Conservation (phyloP, 1,139 yeast genomes). For the Suhomyces ambrosiae region DNA sequence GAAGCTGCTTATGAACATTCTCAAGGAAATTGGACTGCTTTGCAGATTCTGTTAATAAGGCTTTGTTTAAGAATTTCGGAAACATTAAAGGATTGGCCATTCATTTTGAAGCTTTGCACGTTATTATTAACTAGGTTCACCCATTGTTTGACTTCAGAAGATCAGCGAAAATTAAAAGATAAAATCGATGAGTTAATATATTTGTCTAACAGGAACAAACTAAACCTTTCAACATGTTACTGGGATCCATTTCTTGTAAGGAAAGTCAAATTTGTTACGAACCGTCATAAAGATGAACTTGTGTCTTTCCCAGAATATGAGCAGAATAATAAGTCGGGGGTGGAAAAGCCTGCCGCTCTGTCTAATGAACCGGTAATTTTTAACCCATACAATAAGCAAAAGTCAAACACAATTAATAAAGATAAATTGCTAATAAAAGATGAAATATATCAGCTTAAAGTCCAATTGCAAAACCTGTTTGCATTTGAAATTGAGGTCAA, state of each 20-base stretch:
- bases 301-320: slow-evolving; percentile 38
- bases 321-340: slow-evolving; percentile 13
- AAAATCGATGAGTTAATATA: slow-evolving; percentile 28
- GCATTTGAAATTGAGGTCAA: slow-evolving; percentile 69
- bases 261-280: slow-evolving; percentile 40
- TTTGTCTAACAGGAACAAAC: slow-evolving; percentile 20
- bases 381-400: slow-evolving; percentile 36
- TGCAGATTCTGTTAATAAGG: slow-evolving; percentile 60
- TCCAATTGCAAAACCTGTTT: slow-evolving; percentile 78
- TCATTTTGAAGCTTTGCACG: slow-evolving; percentile 50
- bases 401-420: slow-evolving; percentile 19
- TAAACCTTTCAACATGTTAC: slow-evolving; percentile 39
- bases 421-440: slow-evolving; percentile 53
- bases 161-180: slow-evolving; percentile 35
- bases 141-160: slow-evolving; percentile 47
- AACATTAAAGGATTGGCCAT: slow-evolving; percentile 48
- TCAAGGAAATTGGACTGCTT: slow-evolving; percentile 51
- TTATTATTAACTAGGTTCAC: slow-evolving; percentile 56
- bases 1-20: slow-evolving; percentile 26
- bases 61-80: slow-evolving; percentile 59
- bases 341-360: slow-evolving; percentile 12
- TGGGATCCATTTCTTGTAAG: slow-evolving; percentile 76
- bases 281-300: slow-evolving; percentile 29
- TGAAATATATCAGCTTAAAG: slow-evolving; percentile 54
- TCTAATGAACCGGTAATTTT: slow-evolving; percentile 23